phyloP scores from a whole-genome alignment of 164 flowering plant species.

The Stephania yunnanensis region DNA sequence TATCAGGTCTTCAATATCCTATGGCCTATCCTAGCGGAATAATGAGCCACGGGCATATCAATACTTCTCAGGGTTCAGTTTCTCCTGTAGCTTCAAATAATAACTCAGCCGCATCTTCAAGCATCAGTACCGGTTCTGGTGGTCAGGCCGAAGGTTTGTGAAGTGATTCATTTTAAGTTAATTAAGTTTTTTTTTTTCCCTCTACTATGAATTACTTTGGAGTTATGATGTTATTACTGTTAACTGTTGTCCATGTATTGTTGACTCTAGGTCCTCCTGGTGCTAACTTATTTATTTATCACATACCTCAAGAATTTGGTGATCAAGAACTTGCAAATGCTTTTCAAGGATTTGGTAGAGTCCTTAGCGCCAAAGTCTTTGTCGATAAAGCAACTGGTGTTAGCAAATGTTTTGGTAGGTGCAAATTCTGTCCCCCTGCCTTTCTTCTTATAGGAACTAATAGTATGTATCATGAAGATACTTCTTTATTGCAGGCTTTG shows the following conservation, averaged over 20 bases:
- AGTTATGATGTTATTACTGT: slow-evolving; percentile 5
- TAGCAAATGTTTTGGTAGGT: slow-evolving; percentile 97
- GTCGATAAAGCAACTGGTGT: slow-evolving; percentile 94
- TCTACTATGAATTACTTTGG: background rate
- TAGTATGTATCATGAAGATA: background rate
- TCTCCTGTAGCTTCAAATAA: slow-evolving; percentile 36
- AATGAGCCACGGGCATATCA: slow-evolving; percentile 53
- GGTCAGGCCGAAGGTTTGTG: slow-evolving; percentile 81
- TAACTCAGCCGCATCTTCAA: slow-evolving; percentile 47
- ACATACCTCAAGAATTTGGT: slow-evolving; percentile 98
- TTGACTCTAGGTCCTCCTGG: slow-evolving; percentile 85
- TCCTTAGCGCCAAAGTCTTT: slow-evolving; percentile 94
- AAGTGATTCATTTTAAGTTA: background rate
- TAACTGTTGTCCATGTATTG: slow-evolving; percentile 6
- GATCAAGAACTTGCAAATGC: slow-evolving; percentile 87
- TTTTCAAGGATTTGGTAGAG: slow-evolving; percentile 77
- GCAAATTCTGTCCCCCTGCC: slow-evolving; percentile 1
- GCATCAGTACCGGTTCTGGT: slow-evolving; percentile 50
- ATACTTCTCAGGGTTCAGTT: slow-evolving; percentile 52
- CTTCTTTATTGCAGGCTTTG: slow-evolving; percentile 69
- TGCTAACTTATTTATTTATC: slow-evolving; percentile 93
- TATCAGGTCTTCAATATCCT: slow-evolving; percentile 75
- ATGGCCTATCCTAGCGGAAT: slow-evolving; percentile 73
- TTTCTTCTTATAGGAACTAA: background rate
- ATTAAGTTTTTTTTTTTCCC: background rate